Evolutionary conservation across 2,329 filamentous ascomycete genomes (phyloP), one percentile per base, ranked within the genome.

Genomic region (Zasmidium cellare): DNA sequence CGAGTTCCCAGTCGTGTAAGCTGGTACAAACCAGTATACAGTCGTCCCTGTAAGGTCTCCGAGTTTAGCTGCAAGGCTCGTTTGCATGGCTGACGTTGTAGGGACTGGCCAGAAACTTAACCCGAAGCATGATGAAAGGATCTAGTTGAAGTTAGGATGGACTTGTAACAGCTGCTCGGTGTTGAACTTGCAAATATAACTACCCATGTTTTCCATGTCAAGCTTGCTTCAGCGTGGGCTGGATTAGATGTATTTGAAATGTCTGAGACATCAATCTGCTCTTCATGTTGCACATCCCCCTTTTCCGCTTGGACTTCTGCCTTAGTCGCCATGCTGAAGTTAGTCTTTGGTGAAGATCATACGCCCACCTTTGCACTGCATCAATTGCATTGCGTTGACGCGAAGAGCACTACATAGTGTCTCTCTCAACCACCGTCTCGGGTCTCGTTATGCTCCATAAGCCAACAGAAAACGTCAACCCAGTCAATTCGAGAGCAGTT

Each of bases 151-250:
- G 24, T 55, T n/a, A 55, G 46, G 11, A 23, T 12, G 16, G 24
- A 35, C 19, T 18, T 16, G 5, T 19, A n/a, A n/a, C n/a, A n/a
- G n/a, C n/a, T n/a, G n/a, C n/a, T n/a, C n/a, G n/a, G 31, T 19
- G 22, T 2, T 22, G 25, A 14, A 46, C 51, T 18, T 25, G 46
- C 51, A 19, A 60, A 56, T 24, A 60, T 60, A 19, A 60, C 57
- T 3, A 60, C n/a, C 57, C 57, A 60, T 35, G 57, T 60, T 54
- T 60, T 60, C 57, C 57, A 60, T 28, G 57, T 60, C 46, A 60
- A 46, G n/a, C 20, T 24, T 7, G 45, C 41, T 20, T 53, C 48
- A 28, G 49, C 22, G 7, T 31, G 22, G n/a, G 24, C 28, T n/a
- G 22, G 3, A 25, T 11, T 20, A 2, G 41, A 11, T n/a, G 12